Evolutionary conservation across 768 basidiomycete genomes (phyloP).

Genomic region (Mycena galopus): DNA sequence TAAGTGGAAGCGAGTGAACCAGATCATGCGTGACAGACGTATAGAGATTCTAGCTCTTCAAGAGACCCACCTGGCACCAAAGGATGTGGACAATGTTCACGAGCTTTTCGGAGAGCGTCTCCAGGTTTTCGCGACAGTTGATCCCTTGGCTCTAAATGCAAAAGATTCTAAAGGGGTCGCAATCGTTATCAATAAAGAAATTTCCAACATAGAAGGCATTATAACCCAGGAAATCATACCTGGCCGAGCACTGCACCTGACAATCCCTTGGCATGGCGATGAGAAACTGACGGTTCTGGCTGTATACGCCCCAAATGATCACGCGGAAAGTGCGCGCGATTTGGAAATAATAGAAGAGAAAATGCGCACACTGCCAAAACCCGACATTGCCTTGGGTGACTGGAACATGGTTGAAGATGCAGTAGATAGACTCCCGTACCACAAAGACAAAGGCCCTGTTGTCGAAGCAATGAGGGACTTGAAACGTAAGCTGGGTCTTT

Average conservation of each 20-base stretch:
- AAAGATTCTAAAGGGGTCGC: conserved; percentile 9
- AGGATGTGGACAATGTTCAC: background rate
- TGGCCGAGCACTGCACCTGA: conserved; percentile 19
- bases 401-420: conserved; percentile 31
- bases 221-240: conserved; percentile 8
- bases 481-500: conserved; percentile 2
- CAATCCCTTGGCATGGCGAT: conserved; percentile 16
- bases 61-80: conserved; percentile 13
- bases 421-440: conserved; percentile 19
- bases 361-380: no score
- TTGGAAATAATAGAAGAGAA: no score
- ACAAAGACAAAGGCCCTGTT: conserved; percentile 3
- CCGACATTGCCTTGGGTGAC: conserved; percentile 7
- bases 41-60: conserved; percentile 5
- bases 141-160: background rate
- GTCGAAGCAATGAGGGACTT: conserved; percentile 7
- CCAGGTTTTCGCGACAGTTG: conserved; percentile 1
- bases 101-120: background rate
- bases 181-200: conserved; percentile 8
- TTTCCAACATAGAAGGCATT: background rate
- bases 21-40: conserved; percentile 3
- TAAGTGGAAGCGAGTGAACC: conserved; percentile 15
- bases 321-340: conserved; percentile 9
- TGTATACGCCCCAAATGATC: conserved; percentile 22
- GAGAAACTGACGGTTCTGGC: no score